Base-by-base conservation (phyloP, 192 early-diverging fungal species). In the Phycomyces nitens region DNA sequence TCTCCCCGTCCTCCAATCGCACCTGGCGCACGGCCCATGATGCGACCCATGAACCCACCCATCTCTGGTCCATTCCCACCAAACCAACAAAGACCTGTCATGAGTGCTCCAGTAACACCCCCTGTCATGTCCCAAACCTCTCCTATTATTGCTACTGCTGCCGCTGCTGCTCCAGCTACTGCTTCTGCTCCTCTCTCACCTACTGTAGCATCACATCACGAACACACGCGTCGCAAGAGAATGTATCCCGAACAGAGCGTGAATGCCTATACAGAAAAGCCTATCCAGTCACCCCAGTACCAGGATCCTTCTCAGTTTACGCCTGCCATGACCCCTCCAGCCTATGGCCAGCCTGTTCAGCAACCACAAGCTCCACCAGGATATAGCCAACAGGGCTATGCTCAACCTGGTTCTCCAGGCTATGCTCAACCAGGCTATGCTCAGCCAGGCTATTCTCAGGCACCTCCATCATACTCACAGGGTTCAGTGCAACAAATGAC, bases 161-260 rank as follows among this genome's bases (percentile, higher is more conserved):
- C 62, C 53, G 55, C 50, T 41, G 53, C 73, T 27, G 26, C 69
- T 23, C 21, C 58, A 47, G n/a, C 9, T 15, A 12, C 55, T 1
- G 53, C 43, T 34, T 24, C 34, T 52, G 53, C 70, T 0, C 62
- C 76, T 1, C 53, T 68, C 9, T 66, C 68, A 0, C 64, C 71
- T 7, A 62, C 62, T 12, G 50, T 58, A 27, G 34, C 65, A 51
- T 23, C 18, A 16, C 68, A 64, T 44, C 76, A 74, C 44, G 15
- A 47, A 47, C 15, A 47, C 18, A 47, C 44, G 18, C 74, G 77
- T 55, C 63, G 72, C 22, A 84, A 84, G 66, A 60, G 82, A 52
- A 68, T 78, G 69, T 84, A 84, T 65, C 82, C 82, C 16, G 69
- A 79, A 3, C 74, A 81, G 47, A 82, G 77, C 27, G 65, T 61